Conservation (phyloP, 78 protist genomes). For the Dictyostelium capitatum region DNA sequence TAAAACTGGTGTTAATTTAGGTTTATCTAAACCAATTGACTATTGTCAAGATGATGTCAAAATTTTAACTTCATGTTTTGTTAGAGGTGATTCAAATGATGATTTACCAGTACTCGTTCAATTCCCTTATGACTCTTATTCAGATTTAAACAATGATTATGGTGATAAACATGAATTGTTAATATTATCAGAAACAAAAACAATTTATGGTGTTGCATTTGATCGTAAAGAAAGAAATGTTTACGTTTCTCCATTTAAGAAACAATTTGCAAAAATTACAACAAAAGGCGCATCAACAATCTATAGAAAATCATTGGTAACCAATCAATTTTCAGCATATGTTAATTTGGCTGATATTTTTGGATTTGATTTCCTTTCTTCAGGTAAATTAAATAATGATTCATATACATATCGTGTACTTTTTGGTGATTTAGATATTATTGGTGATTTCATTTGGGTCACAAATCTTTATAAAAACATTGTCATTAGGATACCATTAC, state of each 20-base stretch:
- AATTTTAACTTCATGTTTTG: conserved; percentile 25
- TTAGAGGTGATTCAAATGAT: background rate
- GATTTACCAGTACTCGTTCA: background rate
- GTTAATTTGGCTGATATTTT: background rate
- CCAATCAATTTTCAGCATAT: background rate
- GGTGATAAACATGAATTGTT: background rate
- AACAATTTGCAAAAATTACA: background rate
- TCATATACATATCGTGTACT: background rate
- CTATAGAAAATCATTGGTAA: background rate
- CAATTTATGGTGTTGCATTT: conserved; percentile 47
- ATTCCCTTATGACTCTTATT: conserved; percentile 22
- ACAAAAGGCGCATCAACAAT: background rate
- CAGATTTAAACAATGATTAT: background rate
- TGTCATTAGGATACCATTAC: conserved; percentile 33
- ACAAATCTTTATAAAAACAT: background rate
- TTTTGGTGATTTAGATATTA: conserved; percentile 55
- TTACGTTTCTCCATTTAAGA: background rate
- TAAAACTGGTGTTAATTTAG: conserved; percentile 24
- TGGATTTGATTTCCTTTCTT: background rate
- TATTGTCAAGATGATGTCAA: conserved; percentile 33
- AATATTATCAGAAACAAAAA: background rate
- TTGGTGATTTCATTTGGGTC: conserved; percentile 37
- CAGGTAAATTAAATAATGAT: background rate
- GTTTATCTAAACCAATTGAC: background rate
- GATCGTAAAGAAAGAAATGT: background rate